phyloP scores from a whole-genome alignment of 2,329 filamentous ascomycete species.

The Pseudopyricularia javanii region DNA sequence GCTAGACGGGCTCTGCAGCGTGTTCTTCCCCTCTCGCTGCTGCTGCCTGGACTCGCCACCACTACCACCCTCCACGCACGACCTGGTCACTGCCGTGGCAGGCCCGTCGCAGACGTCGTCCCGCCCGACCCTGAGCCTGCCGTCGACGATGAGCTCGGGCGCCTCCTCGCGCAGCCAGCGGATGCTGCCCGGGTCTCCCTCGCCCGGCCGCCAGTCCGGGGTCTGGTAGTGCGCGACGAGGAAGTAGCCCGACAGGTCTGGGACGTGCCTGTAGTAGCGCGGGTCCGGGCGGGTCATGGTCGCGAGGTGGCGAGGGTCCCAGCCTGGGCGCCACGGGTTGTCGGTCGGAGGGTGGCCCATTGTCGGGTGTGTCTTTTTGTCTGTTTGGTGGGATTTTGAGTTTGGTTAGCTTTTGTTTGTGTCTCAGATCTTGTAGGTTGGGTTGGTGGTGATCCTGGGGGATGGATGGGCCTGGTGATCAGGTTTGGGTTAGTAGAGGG shows the following conservation, averaged over 20 bases:
- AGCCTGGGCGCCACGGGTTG: not conserved
- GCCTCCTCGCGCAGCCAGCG: not conserved
- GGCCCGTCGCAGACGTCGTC: not conserved
- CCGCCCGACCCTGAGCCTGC: not conserved
- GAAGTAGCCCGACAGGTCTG: constrained; percentile 2
- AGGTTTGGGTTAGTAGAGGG: no score
- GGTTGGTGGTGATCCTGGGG: no score
- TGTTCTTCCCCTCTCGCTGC: not conserved
- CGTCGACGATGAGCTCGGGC: not conserved
- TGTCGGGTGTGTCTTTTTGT: not conserved
- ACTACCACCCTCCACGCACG: not conserved
- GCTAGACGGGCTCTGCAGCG: not conserved
- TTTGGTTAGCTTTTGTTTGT: no score
- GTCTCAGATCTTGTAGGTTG: no score
- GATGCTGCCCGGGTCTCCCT: not conserved
- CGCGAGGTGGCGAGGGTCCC: not conserved
- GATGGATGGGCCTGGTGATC: no score
- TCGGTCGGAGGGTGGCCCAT: not conserved
- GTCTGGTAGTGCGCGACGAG: not conserved
- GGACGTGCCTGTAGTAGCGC: constrained; percentile 2
- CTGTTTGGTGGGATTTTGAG: not conserved
- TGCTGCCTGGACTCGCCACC: not conserved
- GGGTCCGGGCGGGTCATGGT: not conserved
- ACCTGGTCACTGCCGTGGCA: not conserved
- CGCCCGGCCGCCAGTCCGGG: not conserved